phyloP scores from a whole-genome alignment of 306 rosid genomes.

The Prunus persica region Prunus_persica_NCBIv2 NC_034014.1:11235501-11236000 shows the following conservation, averaged over 20 bases:
- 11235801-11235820: conserved; percentile 37
- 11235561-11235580: conserved; percentile 81
- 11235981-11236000: too few relatives aligned
- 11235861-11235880: too few relatives aligned
- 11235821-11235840: not conserved
- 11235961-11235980: too few relatives aligned
- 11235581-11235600: conserved; percentile 82
- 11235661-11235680: conserved; percentile 1
- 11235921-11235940: too few relatives aligned
- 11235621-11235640: conserved; percentile 1
- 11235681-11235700: conserved; percentile 61
- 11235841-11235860: too few relatives aligned
- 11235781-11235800: conserved; percentile 57
- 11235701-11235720: conserved; percentile 72
- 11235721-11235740: conserved; percentile 80
- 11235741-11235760: conserved; percentile 60
- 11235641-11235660: not conserved
- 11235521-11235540: conserved; percentile 69
- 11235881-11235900: too few relatives aligned
- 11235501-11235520: conserved; percentile 81
- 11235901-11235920: too few relatives aligned
- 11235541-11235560: conserved; percentile 89
- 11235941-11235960: too few relatives aligned
- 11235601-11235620: not conserved
- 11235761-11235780: conserved; percentile 86